A percentile compares a stretch with the other conserved stretches of the same genome.
Evolutionary conservation across 495 filamentous ascomycete genomes (phyloP).

Genomic region (Aspergillus heteromorphus): DNA sequence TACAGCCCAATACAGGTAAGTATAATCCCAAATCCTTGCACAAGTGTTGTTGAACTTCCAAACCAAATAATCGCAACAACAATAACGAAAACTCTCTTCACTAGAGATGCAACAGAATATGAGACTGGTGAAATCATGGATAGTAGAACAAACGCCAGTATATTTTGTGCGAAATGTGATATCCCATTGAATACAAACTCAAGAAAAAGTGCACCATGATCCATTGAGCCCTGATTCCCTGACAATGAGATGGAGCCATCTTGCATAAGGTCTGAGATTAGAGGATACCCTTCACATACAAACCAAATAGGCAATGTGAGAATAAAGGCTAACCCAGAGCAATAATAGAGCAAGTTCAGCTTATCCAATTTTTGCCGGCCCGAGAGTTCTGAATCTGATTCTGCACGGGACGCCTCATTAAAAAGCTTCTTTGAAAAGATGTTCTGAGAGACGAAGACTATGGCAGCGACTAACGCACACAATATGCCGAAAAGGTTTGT

Average conservation of each 20-base stretch:
- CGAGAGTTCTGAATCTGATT: slow-evolving; percentile 56
- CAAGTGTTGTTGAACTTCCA: slow-evolving; percentile 71
- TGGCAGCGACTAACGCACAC: slow-evolving; percentile 76
- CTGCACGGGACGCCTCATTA: slow-evolving; percentile 81
- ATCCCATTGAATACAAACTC: slow-evolving; percentile 97
- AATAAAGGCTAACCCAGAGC: slow-evolving; percentile 83
- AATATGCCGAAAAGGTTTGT: slow-evolving; percentile 84
- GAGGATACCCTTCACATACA: slow-evolving; percentile 74
- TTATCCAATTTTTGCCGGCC: slow-evolving; percentile 82
- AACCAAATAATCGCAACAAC: slow-evolving; percentile 95
- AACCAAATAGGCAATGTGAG: slow-evolving; percentile 93
- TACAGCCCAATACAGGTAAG: slow-evolving; percentile 93
- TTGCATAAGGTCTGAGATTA: slow-evolving; percentile 46
- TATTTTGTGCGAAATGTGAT: slow-evolving; percentile 95
- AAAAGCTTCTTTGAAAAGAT: slow-evolving; percentile 99
- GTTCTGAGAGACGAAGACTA: slow-evolving; percentile 98
- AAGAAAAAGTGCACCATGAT: slow-evolving; percentile 68
- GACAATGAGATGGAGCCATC: slow-evolving; percentile 65
- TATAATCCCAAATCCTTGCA: slow-evolving; percentile 79
- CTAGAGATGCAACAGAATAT: slow-evolving; percentile 90
- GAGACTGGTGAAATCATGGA: slow-evolving; percentile 93
- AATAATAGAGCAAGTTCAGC: slow-evolving; percentile 94
- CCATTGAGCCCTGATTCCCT: slow-evolving; percentile 59
- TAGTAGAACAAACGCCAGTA: slow-evolving; percentile 86
- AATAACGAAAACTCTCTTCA: slow-evolving; percentile 97